These are phyloP conservation scores for Clarireedia hainanense DNA, from an alignment of 2,329 filamentous ascomycete species.

Conservation along the genomic window DNA sequence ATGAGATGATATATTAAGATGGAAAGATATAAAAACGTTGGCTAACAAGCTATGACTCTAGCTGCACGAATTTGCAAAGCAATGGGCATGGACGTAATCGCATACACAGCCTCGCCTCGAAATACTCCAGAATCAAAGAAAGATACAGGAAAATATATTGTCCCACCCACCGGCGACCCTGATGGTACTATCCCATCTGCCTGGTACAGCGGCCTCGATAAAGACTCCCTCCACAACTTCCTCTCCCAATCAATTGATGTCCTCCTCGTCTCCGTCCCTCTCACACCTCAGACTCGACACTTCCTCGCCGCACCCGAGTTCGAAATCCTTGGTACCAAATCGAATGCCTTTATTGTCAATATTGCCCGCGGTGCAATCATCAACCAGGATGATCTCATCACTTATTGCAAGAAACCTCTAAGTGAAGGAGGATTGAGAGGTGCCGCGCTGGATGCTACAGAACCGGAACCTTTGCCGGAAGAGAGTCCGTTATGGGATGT, in stretches of 20 bases:
- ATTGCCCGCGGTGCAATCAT: constrained; percentile 56
- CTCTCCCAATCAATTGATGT: constrained; percentile 31
- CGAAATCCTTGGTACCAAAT: constrained; percentile 26
- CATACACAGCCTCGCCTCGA: constrained; percentile 55
- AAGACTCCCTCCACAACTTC: constrained; percentile 29
- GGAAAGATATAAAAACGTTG: background rate
- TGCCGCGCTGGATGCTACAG: constrained; percentile 60
- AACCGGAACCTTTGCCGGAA: constrained; percentile 56
- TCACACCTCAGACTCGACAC: constrained; percentile 30
- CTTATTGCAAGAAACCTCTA: constrained; percentile 35
- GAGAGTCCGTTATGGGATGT: constrained; percentile 55
- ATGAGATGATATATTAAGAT: background rate
- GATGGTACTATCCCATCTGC: constrained; percentile 29
- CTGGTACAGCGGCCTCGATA: constrained; percentile 32
- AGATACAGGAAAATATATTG: constrained; percentile 50
- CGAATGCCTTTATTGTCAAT: constrained; percentile 51
- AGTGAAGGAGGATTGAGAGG: constrained; percentile 44
- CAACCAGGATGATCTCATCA: constrained; percentile 50
- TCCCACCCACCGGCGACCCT: constrained; percentile 47
- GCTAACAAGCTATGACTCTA: constrained; percentile 9
- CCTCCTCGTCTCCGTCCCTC: constrained; percentile 31
- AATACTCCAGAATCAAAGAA: constrained; percentile 47
- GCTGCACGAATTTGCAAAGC: constrained; percentile 42
- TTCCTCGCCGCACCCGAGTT: constrained; percentile 36
- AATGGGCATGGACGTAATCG: constrained; percentile 55